Evolutionary conservation across 106 monocot genomes (phyloP).

Genomic region (Dactylorhiza incarnata): DNA sequence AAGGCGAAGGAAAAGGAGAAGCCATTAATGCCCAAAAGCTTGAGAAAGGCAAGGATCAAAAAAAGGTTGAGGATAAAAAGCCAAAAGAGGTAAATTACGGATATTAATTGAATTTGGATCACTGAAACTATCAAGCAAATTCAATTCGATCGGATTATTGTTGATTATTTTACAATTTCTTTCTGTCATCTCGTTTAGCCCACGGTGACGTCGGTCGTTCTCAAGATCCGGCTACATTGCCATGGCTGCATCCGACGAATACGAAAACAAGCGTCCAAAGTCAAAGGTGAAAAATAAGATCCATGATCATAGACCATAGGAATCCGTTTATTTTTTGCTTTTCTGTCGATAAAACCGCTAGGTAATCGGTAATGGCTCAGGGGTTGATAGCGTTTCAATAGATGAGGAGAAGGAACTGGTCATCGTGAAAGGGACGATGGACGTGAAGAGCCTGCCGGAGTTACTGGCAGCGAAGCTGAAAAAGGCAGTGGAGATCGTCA

Average conservation of each 20-base stretch:
- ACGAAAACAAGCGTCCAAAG: slow-evolving; percentile 26
- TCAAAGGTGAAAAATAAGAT: slow-evolving; percentile 34
- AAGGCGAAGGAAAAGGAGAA: slow-evolving; percentile 3
- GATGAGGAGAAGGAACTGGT: slow-evolving; percentile 48
- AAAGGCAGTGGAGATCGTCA: slow-evolving; percentile 37
- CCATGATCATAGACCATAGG: too few species aligned
- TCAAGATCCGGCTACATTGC: slow-evolving; percentile 73
- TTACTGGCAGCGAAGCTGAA: slow-evolving; percentile 38
- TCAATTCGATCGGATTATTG: too few species aligned
- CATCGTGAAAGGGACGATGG: slow-evolving; percentile 79
- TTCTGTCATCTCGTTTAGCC: slow-evolving; percentile 14
- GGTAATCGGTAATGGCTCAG: slow-evolving; percentile 15
- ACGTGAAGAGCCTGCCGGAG: slow-evolving; percentile 29
- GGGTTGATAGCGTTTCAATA: slow-evolving; percentile 42
- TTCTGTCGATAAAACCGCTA: too few species aligned
- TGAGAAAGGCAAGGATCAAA: neutral
- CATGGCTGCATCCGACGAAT: slow-evolving; percentile 66
- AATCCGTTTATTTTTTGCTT: too few species aligned
- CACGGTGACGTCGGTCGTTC: slow-evolving; percentile 40
- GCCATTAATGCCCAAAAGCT: slow-evolving; percentile 16
- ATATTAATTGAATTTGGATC: neutral
- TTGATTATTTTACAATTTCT: neutral
- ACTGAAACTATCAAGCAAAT: too few species aligned
- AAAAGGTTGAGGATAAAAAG: slow-evolving; percentile 36
- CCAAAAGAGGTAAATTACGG: neutral